These are phyloP conservation scores for Xylaria castorea DNA, from an alignment of 495 filamentous ascomycete genomes.

Conservation along the genomic window DNA sequence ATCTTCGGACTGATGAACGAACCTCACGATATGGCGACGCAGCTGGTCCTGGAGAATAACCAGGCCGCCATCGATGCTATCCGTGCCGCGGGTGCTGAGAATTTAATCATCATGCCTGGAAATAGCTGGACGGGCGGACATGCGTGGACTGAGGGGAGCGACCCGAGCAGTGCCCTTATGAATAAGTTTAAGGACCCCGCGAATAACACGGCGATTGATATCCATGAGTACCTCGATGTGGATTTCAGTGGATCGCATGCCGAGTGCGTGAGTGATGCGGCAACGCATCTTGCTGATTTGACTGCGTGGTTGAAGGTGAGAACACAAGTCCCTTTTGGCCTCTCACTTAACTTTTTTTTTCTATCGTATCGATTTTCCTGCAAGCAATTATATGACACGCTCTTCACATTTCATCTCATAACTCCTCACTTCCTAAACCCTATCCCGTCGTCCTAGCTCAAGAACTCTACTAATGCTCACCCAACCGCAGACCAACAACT, in stretches of 20 bases:
- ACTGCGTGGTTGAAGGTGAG: slow-evolving; percentile 55
- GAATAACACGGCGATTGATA: slow-evolving; percentile 59
- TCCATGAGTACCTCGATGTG: slow-evolving; percentile 60
- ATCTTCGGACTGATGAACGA: slow-evolving; percentile 60
- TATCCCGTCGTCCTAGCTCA: too few relatives aligned
- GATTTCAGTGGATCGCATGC: slow-evolving; percentile 56
- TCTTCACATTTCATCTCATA: background rate
- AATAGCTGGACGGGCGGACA: slow-evolving; percentile 59
- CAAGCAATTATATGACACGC: background rate
- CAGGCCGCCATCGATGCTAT: slow-evolving; percentile 60
- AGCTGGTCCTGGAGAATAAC: slow-evolving; percentile 54
- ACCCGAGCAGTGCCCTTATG: slow-evolving; percentile 51
- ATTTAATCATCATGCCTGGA: slow-evolving; percentile 58
- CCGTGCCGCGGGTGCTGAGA: slow-evolving; percentile 49
- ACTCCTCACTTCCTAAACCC: background rate
- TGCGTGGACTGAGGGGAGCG: slow-evolving; percentile 54
- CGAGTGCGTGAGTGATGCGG: slow-evolving; percentile 48
- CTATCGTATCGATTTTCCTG: background rate
- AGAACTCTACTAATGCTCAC: too few relatives aligned
- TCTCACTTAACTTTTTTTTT: background rate
- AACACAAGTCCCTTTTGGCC: background rate
- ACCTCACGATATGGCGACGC: slow-evolving; percentile 58
- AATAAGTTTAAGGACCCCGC: slow-evolving; percentile 53
- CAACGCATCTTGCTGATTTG: slow-evolving; percentile 48
- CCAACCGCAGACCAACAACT: slow-evolving; percentile 38